A percentile compares a stretch with the other conserved stretches of the same genome.
phyloP scores from a whole-genome alignment of 208 protist species.

The Trypanosoma scelopori region DNA sequence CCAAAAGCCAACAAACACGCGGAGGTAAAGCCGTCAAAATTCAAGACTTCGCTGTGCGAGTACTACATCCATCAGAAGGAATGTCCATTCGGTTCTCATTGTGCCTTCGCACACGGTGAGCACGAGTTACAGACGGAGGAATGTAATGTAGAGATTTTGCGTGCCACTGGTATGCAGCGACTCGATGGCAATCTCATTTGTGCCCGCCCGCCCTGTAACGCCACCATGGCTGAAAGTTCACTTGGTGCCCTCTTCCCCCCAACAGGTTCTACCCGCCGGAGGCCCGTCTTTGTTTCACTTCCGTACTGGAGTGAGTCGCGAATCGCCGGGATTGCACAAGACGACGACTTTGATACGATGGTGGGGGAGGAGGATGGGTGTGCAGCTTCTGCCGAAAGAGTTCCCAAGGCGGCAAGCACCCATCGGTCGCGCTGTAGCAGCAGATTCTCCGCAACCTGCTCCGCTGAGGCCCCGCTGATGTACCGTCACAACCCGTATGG shows the following conservation, averaged over 20 bases:
- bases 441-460: slow-evolving; percentile 62
- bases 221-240: slow-evolving; percentile 17
- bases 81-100: slow-evolving; percentile 71
- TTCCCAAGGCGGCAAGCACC: not conserved
- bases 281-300: slow-evolving; percentile 61
- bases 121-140: slow-evolving; percentile 73
- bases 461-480: slow-evolving; percentile 48
- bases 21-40: slow-evolving; percentile 88
- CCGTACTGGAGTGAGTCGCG: slow-evolving; percentile 21
- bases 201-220: slow-evolving; percentile 7
- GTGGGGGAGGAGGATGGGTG: not conserved
- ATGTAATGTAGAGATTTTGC: slow-evolving; percentile 63
- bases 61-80: slow-evolving; percentile 55
- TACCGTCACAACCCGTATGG: slow-evolving; percentile 89
- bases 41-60: slow-evolving; percentile 78
- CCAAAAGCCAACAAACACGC: slow-evolving; percentile 43
- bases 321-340: not conserved
- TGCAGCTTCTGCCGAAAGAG: too few species aligned
- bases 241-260: slow-evolving; percentile 23
- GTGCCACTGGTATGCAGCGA: slow-evolving; percentile 63
- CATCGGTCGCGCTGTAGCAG: slow-evolving; percentile 36
- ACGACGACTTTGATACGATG: not conserved
- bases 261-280: slow-evolving; percentile 28
- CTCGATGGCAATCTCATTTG: slow-evolving; percentile 36
- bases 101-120: slow-evolving; percentile 84